Base-by-base conservation (phyloP, 2,329 filamentous ascomycete species). In the Clonostachys solani region DNA sequence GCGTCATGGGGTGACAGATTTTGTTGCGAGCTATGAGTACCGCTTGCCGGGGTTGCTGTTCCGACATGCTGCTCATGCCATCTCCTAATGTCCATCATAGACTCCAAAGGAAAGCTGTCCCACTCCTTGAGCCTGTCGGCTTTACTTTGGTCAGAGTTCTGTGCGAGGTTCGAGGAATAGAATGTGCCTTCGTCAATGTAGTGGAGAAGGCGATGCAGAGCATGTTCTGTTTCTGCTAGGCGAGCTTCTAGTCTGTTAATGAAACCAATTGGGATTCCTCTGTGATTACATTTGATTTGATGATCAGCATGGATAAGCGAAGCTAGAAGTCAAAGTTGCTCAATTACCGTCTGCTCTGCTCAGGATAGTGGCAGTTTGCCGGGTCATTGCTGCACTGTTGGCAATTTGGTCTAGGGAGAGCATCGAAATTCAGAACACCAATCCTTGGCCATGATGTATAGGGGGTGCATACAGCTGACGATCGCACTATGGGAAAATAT, bases 171-270 rank as follows among this genome's bases (percentile, higher is more conserved):
- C 41, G 4, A 51, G 51, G 0, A 43, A 43, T 2, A 52, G 46
- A 38, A 41, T 46, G 5, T 17, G 5, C 16, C 45, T 19, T 18
- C 15, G n/a, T 47, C 16, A 15, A 16, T 44, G 12, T 42, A 29
- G 10, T 33, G 15, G 2, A 65, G 47, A 1, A 60, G 51, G 12
- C 47, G 49, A 16, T 57, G 58, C 0, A 65, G 54, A 4, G 59
- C 59, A n/a, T 55, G 48, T 52, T 62, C 60, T 0, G 60, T 66
- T 23, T 63, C 62, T 2, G 52, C 55, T 3, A 72, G 59, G 1
- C 69, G 62, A 4, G 61, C 59, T 45, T 72, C 69, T 5, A 72
- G 44, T 16, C 59, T 60, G 5, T 60, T 66, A 6, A 71, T 62
- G 40, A 70, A 72, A 0, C 69, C 69, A 12, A 63, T 56, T 0